A percentile compares a stretch with the other conserved stretches of the same genome.
phyloP scores from a whole-genome alignment of 2,329 filamentous ascomycete species.

The Anthostomella pinea region DNA sequence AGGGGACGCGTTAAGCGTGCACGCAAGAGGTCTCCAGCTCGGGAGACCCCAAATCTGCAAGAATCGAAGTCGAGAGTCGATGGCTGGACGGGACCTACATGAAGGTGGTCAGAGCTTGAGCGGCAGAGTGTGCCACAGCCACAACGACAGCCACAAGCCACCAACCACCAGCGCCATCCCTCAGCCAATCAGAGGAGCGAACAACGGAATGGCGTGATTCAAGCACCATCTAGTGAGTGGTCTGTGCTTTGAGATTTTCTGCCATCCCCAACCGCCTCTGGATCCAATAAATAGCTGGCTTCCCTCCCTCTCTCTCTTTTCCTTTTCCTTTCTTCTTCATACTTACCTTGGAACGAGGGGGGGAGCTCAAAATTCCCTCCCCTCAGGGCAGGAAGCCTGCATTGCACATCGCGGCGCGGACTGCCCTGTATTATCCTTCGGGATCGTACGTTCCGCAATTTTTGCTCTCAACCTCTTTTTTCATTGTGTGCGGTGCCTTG shows the following conservation, averaged over 20 bases:
- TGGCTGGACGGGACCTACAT: too few species aligned
- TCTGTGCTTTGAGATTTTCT: constrained; percentile 7
- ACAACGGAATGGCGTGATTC: too few species aligned
- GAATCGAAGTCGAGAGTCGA: too few species aligned
- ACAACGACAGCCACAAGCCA: too few species aligned
- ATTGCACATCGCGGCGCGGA: constrained; percentile 52
- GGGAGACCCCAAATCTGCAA: too few species aligned
- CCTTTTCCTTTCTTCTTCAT: constrained; percentile 42
- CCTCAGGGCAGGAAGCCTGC: constrained; percentile 46
- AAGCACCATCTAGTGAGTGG: too few species aligned
- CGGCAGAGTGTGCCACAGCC: too few species aligned
- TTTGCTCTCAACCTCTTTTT: constrained; percentile 41
- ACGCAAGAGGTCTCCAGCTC: too few species aligned
- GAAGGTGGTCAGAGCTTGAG: too few species aligned
- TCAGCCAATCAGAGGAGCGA: too few species aligned
- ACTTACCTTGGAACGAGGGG: constrained; percentile 48
- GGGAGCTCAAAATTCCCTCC: constrained; percentile 43
- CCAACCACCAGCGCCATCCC: too few species aligned
- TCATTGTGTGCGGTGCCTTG: constrained; percentile 44
- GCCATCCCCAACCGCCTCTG: constrained; percentile 8
- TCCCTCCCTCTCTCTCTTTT: constrained; percentile 11
- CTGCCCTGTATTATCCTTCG: constrained; percentile 49
- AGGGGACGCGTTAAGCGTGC: too few species aligned
- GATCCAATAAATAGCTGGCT: constrained; percentile 20
- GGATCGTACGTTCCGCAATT: constrained; percentile 50